Base-by-base conservation (phyloP, 2,329 filamentous ascomycete genomes). In the Stemphylium vesicarium region DNA sequence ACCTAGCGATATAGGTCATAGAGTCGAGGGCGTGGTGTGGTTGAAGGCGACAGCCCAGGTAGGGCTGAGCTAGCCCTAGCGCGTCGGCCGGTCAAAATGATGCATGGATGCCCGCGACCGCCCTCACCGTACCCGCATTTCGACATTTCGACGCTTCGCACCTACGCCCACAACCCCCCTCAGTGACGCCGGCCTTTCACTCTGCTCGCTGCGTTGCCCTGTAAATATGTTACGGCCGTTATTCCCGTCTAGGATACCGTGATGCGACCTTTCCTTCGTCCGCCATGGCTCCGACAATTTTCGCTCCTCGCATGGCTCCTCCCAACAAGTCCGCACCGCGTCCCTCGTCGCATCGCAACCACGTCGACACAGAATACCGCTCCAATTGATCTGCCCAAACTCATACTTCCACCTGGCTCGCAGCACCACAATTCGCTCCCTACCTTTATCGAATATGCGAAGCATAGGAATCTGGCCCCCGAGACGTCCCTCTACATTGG, bases 381-480 rank as follows among this genome's bases (percentile, higher is more conserved):
- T 6, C 68, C 64, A 9, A 42, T 69, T 52, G 64, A 70, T 9
- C 37, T 71, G 1, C 70, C 73, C 10, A 71, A 63, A 36, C 29
- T 74, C 9, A 50, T 68, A 12, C 48, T 73, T 12, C 41, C 62
- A 2, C 70, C 65, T 9, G 74, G 73, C 33, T 75, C 72, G 13
- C 45, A 54, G 15, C 73, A 84, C 40, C 90, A 93, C 72, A 77
- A 85, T 60, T 83, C 88, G 65, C 80, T 92, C 4, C 62, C 78
- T 1, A 84, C 86, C 0, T 94, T 92, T 71, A 73, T 89, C 24
- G 77, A 81, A 22, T 87, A 92, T 71, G 87, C 87, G 4, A 71
- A 80, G 16, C 82, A 83, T 44, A 81, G 77, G 0, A 79, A 81
- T 0, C 79, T 92, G 18, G 80, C 84, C 59, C 73, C 78, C 0